A percentile compares a stretch with the other conserved stretches of the same genome.
Conservation (phyloP, 2,329 filamentous ascomycete genomes). For the Fusarium lyarnte region DNA sequence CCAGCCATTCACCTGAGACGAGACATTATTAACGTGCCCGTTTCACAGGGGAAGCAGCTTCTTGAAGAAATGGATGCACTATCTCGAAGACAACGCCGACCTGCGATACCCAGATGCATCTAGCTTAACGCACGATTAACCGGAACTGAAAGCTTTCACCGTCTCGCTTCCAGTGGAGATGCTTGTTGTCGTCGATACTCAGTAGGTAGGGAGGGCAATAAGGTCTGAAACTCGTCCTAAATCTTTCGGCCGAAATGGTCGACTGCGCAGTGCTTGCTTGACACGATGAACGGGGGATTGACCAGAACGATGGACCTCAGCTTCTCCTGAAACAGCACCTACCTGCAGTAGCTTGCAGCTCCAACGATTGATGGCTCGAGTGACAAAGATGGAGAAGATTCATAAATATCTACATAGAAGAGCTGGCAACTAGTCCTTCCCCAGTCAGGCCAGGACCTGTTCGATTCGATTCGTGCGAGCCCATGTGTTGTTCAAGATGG, state of each 20-base stretch:
- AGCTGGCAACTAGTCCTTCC: not conserved
- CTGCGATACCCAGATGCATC: conserved; percentile 83
- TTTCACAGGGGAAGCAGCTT: conserved; percentile 79
- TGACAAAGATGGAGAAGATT: conserved; percentile 11
- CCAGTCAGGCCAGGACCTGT: not conserved
- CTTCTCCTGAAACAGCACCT: conserved; percentile 30
- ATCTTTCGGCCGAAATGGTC: conserved; percentile 20
- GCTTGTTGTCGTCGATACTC: not conserved
- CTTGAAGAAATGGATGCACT: conserved; percentile 90
- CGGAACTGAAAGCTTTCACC: not conserved
- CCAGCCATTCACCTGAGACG: conserved; percentile 37
- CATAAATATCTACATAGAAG: not conserved
- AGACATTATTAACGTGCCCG: conserved; percentile 26
- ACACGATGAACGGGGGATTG: conserved; percentile 1
- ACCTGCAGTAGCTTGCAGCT: conserved; percentile 10
- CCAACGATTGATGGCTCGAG: not conserved
- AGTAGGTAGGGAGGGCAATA: not conserved
- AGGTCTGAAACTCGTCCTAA: not conserved
- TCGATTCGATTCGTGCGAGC: not conserved
- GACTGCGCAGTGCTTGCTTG: not conserved
- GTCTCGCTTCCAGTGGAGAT: not conserved
- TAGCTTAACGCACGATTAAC: conserved; percentile 44
- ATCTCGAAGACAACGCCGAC: conserved; percentile 89
- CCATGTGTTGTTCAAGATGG: conserved; percentile 1
- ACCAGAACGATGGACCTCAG: conserved; percentile 14